These are phyloP conservation scores for Mortierella sp. DNA, from an alignment of 371 early-diverging fungal species.

Conservation along the genomic window DNA sequence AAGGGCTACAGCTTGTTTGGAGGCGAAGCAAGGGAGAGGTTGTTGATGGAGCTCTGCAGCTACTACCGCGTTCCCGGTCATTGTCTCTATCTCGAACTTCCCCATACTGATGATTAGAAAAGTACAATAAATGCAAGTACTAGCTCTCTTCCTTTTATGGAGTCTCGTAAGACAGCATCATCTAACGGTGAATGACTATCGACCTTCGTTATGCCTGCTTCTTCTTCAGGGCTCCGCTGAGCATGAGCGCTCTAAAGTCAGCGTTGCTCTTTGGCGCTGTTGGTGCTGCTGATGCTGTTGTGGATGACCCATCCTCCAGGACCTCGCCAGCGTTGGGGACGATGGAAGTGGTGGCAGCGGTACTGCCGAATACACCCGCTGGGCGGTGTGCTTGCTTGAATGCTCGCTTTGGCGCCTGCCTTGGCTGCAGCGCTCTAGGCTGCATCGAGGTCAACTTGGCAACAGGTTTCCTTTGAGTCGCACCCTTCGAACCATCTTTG, in stretches of 20 bases:
- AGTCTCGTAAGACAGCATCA: too few species aligned
- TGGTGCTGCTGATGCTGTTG: slow-evolving; percentile 1
- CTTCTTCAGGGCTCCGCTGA: slow-evolving; percentile 30
- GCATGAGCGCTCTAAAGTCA: slow-evolving; percentile 30
- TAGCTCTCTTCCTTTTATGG: too few species aligned
- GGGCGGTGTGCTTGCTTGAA: slow-evolving; percentile 13
- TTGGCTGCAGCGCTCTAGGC: slow-evolving; percentile 17
- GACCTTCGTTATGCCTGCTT: not conserved
- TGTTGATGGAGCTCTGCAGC: too few species aligned
- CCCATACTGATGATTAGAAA: too few species aligned
- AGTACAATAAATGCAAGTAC: too few species aligned
- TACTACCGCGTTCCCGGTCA: too few species aligned
- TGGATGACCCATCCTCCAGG: not conserved
- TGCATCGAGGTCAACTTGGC: slow-evolving; percentile 21
- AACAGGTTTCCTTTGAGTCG: not conserved
- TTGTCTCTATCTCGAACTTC: too few species aligned
- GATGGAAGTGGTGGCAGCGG: not conserved
- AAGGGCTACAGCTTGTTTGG: too few species aligned
- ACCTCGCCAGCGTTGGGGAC: not conserved
- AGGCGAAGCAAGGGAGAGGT: too few species aligned
- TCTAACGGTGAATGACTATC: not conserved
- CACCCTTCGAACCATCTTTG: not conserved
- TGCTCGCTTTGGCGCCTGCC: slow-evolving; percentile 1
- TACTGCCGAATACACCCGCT: not conserved
- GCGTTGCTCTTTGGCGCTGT: slow-evolving; percentile 31